Base-by-base conservation (phyloP, 2,329 filamentous ascomycete genomes). In the Penicillium sp. region DNA sequence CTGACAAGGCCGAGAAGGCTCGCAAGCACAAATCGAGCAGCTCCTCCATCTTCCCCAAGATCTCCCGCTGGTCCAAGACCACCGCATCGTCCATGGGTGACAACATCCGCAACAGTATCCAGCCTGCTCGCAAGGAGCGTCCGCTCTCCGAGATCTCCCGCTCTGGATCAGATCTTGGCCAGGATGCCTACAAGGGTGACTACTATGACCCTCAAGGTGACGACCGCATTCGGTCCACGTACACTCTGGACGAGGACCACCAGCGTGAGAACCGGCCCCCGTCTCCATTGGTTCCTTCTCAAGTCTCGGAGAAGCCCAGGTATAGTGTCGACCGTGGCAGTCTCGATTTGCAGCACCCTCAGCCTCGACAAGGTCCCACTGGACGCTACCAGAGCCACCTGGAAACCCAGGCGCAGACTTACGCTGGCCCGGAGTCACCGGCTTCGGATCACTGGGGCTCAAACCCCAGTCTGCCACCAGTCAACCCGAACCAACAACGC, bases 1-100 rank as follows among this genome's bases (percentile, higher is more conserved):
- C 54, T n/a, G 51, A 53, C 13, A 54, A 55, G 20, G 85, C 82
- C 1, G 87, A 90, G 5, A 90, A 89, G 72, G 82, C 83, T 56
- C 89, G 88, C 70, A 96, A 95, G 75, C 89, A 95, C 75, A 95
- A 95, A 70, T 92, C 90, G 1, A 88, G 83, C 66, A 85, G 85
- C 51, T 94, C 90, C 0, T 90, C 89, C 0, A 79, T 85, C 78
- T 88, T 95, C 55, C 91, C 92, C 22, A 96, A 95, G 76, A 92
- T 96, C 56, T 97, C 94, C 5, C 84, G 94, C 39, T 99, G 94
- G 94, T 97, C 92, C 0, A 94, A 95, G 74, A 97, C 92, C 2
- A 99, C 94, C 0, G 83, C 92, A 4, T 96, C 91, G 0, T 95
- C 90, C 54, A 85, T 91, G 39, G 86, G 89, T 40, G 87, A 88